phyloP scores from a whole-genome alignment of 129 eudicot species.

The Sambucus nigra region DNA sequence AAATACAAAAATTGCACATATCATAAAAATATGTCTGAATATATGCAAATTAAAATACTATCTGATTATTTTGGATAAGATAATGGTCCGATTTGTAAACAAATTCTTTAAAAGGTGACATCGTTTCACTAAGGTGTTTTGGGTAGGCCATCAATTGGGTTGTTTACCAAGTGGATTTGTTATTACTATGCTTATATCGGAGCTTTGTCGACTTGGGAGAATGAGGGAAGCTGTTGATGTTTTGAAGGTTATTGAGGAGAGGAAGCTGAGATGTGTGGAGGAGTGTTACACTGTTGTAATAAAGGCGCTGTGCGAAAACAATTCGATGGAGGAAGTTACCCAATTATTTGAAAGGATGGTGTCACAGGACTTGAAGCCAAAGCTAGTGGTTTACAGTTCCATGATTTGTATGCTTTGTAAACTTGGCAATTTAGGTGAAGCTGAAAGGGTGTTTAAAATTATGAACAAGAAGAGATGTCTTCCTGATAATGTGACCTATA shows the following conservation, averaged over 20 bases:
- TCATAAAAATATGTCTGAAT: too few relatives aligned
- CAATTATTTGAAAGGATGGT: conserved; percentile 2
- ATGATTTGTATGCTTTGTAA: conserved; percentile 4
- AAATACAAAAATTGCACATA: too few relatives aligned
- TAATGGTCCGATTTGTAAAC: too few relatives aligned
- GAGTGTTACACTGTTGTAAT: conserved; percentile 1
- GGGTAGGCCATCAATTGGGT: background rate
- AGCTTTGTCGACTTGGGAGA: conserved; percentile 5
- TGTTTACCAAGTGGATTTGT: conserved; percentile 3
- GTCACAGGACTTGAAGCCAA: background rate
- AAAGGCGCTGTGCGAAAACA: background rate
- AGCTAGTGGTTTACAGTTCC: conserved; percentile 1
- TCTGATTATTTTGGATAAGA: too few relatives aligned
- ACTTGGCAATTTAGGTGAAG: background rate
- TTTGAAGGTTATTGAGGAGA: conserved; percentile 2
- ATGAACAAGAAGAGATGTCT: conserved; percentile 1
- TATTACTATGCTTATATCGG: conserved; percentile 3
- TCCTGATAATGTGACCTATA: background rate
- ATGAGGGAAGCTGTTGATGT: background rate
- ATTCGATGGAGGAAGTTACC: background rate
- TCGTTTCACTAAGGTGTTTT: conserved; percentile 1
- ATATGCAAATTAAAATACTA: too few relatives aligned
- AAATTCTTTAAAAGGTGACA: too few relatives aligned
- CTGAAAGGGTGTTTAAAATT: conserved; percentile 3
- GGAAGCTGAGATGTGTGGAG: background rate